Evolutionary conservation across 305 asterid species (phyloP).

Genomic region (Ajuga reptans): DNA sequence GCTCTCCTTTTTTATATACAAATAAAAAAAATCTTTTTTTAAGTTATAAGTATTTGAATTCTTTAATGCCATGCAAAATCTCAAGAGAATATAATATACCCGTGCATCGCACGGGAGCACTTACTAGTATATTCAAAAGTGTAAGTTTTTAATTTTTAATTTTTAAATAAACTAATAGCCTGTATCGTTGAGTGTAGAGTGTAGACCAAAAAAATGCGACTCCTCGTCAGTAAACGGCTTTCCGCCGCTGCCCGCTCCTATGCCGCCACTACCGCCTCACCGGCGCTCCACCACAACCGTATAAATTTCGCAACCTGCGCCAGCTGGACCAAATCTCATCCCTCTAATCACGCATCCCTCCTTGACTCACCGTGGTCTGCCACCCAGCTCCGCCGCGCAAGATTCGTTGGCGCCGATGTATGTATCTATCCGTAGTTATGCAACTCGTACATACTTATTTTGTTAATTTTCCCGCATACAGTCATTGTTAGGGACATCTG

Average conservation of each 20-base stretch:
- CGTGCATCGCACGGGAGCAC: too few relatives aligned
- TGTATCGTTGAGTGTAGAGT: not conserved
- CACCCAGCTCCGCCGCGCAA: slow-evolving; percentile 65
- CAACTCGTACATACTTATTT: not conserved
- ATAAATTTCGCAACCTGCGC: slow-evolving; percentile 18
- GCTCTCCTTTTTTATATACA: too few relatives aligned
- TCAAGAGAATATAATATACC: too few relatives aligned
- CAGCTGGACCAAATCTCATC: slow-evolving; percentile 9
- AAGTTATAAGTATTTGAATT: too few relatives aligned
- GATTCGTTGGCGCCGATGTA: slow-evolving; percentile 80
- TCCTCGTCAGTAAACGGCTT: slow-evolving; percentile 22
- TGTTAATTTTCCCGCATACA: not conserved
- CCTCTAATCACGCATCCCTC: slow-evolving; percentile 17
- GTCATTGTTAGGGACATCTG: not conserved
- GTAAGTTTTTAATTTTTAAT: too few relatives aligned
- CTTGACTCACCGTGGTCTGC: slow-evolving; percentile 60
- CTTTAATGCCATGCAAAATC: too few relatives aligned
- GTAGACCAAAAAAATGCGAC: slow-evolving; percentile 22
- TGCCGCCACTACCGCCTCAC: slow-evolving; percentile 20
- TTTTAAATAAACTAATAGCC: too few relatives aligned
- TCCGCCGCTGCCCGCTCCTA: slow-evolving; percentile 27
- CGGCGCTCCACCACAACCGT: not conserved
- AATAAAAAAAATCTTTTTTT: too few relatives aligned
- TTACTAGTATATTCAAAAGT: too few relatives aligned
- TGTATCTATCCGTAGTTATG: slow-evolving; percentile 11